Conservation (phyloP, 495 filamentous ascomycete species). For the Hypoxylon fuscum region DNA sequence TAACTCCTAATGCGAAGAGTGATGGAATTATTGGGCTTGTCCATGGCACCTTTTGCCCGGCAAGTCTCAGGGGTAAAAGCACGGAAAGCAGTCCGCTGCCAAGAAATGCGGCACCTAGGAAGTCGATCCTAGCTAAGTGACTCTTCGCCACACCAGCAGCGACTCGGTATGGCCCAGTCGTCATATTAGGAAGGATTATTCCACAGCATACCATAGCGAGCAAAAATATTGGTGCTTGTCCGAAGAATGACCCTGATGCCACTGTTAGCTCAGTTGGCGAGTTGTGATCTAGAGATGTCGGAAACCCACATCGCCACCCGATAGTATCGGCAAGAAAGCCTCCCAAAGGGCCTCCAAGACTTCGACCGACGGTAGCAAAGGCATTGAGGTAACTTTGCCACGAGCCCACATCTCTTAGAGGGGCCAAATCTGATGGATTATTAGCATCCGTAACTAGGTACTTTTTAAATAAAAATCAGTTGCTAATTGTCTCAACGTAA, state of each 20-base stretch:
- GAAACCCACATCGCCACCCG: conserved; percentile 69
- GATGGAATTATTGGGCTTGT: conserved; percentile 53
- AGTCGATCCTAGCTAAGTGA: conserved; percentile 64
- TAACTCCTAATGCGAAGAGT: conserved; percentile 44
- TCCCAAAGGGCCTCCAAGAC: conserved; percentile 69
- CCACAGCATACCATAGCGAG: conserved; percentile 63
- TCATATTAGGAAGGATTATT: conserved; percentile 51
- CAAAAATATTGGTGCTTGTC: conserved; percentile 64
- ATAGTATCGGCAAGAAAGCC: conserved; percentile 71
- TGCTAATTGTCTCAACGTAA: conserved; percentile 26
- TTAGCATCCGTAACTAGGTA: conserved; percentile 20
- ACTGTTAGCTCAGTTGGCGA: not conserved
- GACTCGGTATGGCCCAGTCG: conserved; percentile 3
- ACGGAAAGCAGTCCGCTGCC: conserved; percentile 57
- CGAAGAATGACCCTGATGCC: conserved; percentile 64
- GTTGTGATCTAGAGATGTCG: not conserved
- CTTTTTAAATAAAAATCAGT: too few species aligned
- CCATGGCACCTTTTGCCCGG: conserved; percentile 67
- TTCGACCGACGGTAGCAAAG: conserved; percentile 69
- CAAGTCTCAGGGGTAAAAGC: conserved; percentile 67
- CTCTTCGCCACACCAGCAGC: conserved; percentile 21
- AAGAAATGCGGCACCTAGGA: conserved; percentile 63
- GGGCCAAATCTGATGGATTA: conserved; percentile 64
- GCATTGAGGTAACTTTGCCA: conserved; percentile 76
- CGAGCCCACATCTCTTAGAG: conserved; percentile 70